Evolutionary conservation across 441 rosid species (phyloP), one percentile per base, ranked within the genome.

Genomic region (Adansonia rubrostipa): DNA sequence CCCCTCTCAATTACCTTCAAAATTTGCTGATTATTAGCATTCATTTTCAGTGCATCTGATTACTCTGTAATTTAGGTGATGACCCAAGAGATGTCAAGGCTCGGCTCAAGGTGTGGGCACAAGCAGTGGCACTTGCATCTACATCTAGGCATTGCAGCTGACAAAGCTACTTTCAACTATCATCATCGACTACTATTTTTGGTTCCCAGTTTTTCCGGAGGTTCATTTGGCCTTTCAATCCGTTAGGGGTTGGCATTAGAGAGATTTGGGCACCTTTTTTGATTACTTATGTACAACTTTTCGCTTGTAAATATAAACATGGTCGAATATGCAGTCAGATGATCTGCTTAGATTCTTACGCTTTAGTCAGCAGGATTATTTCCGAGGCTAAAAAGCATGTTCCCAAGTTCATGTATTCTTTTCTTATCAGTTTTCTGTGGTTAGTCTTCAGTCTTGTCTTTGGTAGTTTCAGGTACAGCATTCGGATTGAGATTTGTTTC

Each of bases 61-160:
- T 13, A 8, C 47, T 60, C 14, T 17, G 66, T 44, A 4, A 20
- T 19, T 81, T 77, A 95, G 99, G 99, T 15, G 99, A 93, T 87
- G 95, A 96, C 77, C 99, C 99, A 3, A 82, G 89, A 77, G 97
- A 96, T 78, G 99, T 96, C 15, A 96, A 96, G 88, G 98, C 98
- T 40, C 85, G 99, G 81, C 86, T 93, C 50, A 96, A 89, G 85
- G 93, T 89, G 51, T 93, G 99, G 97, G 99, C 98, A 74, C 98
- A 96, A 80, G 93, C 95, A 1, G 99, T 96, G 81, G 99, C 98
- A 4, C 81, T 92, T 65, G 92, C 90, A 57, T 92, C 98, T 24
- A 51, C 96, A 1, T 80, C 95, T 60, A 81, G 85, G 70, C 82
- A 82, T 62, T 75, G 74, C 79, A 10, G 57, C 80, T 83, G 78